Evolutionary conservation across 306 rosid species (phyloP).

Genomic region (Citrullus colocynthis): DNA sequence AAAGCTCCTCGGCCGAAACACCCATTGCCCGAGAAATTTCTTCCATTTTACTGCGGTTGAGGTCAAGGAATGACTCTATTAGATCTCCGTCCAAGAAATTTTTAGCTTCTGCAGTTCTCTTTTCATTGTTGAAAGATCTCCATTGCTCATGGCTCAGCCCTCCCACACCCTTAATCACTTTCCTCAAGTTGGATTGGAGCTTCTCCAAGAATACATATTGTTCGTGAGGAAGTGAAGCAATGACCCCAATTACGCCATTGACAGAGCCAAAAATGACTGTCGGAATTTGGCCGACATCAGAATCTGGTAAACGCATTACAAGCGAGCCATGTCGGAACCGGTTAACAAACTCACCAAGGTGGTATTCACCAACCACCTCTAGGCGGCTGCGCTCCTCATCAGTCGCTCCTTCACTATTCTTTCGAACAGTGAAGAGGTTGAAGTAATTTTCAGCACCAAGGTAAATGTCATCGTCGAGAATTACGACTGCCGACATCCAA

Average conservation of each 20-base stretch:
- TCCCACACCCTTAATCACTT: slow-evolving; percentile 92
- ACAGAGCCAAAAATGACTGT: slow-evolving; percentile 83
- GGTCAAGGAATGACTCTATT: slow-evolving; percentile 93
- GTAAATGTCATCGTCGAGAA: slow-evolving; percentile 87
- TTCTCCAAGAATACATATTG: slow-evolving; percentile 76
- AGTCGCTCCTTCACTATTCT: slow-evolving; percentile 83
- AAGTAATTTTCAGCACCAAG: slow-evolving; percentile 77
- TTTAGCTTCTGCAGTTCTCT: slow-evolving; percentile 70
- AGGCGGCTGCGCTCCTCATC: slow-evolving; percentile 91
- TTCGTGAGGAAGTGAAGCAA: slow-evolving; percentile 88
- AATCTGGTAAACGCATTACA: slow-evolving; percentile 92
- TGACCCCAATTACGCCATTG: slow-evolving; percentile 94
- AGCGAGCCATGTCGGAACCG: slow-evolving; percentile 79
- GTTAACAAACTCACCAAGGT: slow-evolving; percentile 79
- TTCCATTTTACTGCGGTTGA: slow-evolving; percentile 75
- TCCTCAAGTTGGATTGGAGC: slow-evolving; percentile 83
- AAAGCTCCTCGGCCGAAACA: slow-evolving; percentile 84
- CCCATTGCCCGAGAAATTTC: slow-evolving; percentile 62
- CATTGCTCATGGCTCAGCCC: slow-evolving; percentile 96
- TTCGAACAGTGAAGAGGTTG: slow-evolving; percentile 41
- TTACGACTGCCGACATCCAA: slow-evolving; percentile 97
- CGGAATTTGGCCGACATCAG: slow-evolving; percentile 91
- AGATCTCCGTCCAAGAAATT: slow-evolving; percentile 90
- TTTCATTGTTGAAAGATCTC: slow-evolving; percentile 92
- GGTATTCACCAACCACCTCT: slow-evolving; percentile 88